Evolutionary conservation across 352 stramenopile species (phyloP).

Genomic region (Globisporangium uncinulatum): DNA sequence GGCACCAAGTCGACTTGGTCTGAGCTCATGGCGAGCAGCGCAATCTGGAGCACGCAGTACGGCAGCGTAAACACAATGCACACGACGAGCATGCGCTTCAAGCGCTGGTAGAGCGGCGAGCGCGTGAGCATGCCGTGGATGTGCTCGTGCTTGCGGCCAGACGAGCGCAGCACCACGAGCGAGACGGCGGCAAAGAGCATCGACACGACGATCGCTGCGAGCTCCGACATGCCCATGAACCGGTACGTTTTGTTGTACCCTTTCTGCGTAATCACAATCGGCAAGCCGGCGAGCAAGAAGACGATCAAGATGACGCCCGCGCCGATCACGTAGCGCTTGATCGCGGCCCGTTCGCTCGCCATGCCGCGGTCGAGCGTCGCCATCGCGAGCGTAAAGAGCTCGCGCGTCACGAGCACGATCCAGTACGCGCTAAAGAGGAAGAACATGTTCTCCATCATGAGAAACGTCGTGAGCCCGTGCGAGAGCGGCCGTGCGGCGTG

Average conservation of each 20-base stretch:
- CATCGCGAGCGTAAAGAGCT: conserved; percentile 62
- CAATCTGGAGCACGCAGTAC: conserved; percentile 63
- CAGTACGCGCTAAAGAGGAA: conserved; percentile 64
- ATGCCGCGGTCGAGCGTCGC: conserved; percentile 45
- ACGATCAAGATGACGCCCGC: conserved; percentile 23
- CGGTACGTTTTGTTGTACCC: conserved; percentile 47
- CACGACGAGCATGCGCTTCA: conserved; percentile 64
- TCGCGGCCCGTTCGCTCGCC: conserved; percentile 39
- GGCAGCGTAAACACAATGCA: conserved; percentile 59
- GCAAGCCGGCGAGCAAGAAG: conserved; percentile 28
- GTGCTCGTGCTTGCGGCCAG: conserved; percentile 60
- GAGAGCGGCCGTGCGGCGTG: conserved; percentile 35
- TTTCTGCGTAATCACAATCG: conserved; percentile 37
- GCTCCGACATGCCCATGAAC: conserved; percentile 50
- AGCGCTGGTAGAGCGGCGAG: conserved; percentile 56
- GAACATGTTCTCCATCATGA: conserved; percentile 55
- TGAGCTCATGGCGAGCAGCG: conserved; percentile 10
- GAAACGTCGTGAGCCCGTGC: conserved; percentile 32
- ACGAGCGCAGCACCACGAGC: conserved; percentile 34
- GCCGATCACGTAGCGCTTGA: conserved; percentile 36
- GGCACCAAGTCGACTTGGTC: conserved; percentile 40
- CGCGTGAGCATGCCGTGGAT: conserved; percentile 61
- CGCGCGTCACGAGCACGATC: conserved; percentile 49
- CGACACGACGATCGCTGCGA: conserved; percentile 38
- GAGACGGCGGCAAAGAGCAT: conserved; percentile 37